Evolutionary conservation across 2,329 filamentous ascomycete species (phyloP), one percentile per base, ranked within the genome.

Genomic region (Diplodia intermedia): DNA sequence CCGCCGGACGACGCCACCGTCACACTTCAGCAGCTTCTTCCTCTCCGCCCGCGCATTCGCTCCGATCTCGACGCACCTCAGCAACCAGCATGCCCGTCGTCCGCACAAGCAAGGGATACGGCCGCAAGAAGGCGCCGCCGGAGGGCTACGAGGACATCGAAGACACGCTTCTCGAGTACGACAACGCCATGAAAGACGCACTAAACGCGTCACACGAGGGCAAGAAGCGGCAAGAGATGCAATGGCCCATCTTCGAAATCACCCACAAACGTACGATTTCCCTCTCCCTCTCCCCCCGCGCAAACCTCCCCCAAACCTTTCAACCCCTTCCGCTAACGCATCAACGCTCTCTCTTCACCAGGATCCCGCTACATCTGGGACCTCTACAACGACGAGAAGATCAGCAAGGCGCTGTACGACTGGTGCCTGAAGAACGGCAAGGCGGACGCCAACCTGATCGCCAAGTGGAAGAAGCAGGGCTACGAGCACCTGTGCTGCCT

Each of bases 381-480:
- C 77, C 86, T 99, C 57, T 99, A 98, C 82, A 91, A 96, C 80
- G 97, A 97, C 82, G 92, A 97, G 81, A 94, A 94, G 63, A 98
- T 99, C 78, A 91, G 88, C 80, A 94, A 91, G 82, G 85, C 90
- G 80, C 85, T 99, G 23, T 99, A 99, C 81, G 95, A 98, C 73
- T 99, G 92, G 90, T 83, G 98, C 71, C 83, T 99, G 69, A 99
- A 99, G 86, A 97, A 99, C 77, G 90, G 90, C 61, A 98, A 99
- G 78, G 95, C 94, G 5, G 95, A 99, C 81, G 89, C 92, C 55
- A 95, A 94, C 83, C 83, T 99, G 76, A 98, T 99, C 77, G 95
- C 95, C 15, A 99, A 99, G 83, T 99, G 95, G 95, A 99, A 99
- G 88, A 99, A 99, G 84, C 91, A 96, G 76, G 95, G 95, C 18